Evolutionary conservation across 2,329 filamentous ascomycete species (phyloP).

Genomic region (Eutypella sp.): DNA sequence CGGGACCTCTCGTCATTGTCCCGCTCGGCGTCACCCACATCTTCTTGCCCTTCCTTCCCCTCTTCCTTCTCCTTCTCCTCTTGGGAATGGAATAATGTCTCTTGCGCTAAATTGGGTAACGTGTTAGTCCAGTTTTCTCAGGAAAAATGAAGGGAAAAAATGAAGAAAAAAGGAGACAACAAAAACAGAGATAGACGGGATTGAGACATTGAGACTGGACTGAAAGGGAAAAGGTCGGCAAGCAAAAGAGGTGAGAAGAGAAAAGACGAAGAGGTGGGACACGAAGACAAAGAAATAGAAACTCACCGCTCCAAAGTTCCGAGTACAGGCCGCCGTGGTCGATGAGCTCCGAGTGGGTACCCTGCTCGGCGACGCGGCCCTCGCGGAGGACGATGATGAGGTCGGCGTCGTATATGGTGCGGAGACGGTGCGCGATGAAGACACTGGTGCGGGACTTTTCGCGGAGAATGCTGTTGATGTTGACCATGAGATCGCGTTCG

Average conservation of each 20-base stretch:
- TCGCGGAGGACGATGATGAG: conserved; percentile 86
- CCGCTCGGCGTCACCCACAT: too few species aligned
- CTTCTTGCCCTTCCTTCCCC: too few species aligned
- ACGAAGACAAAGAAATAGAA: not conserved
- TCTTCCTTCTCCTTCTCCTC: too few species aligned
- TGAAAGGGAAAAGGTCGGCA: not conserved
- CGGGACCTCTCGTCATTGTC: too few species aligned
- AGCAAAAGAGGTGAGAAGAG: too few species aligned
- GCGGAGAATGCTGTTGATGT: conserved; percentile 87
- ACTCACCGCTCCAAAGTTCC: conserved; percentile 83
- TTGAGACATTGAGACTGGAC: not conserved
- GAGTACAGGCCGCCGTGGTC: conserved; percentile 76
- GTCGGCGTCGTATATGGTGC: conserved; percentile 91
- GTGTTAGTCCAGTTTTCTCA: not conserved
- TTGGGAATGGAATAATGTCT: too few species aligned
- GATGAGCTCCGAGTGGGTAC: conserved; percentile 80
- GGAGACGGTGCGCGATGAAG: conserved; percentile 86
- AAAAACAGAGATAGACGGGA: too few species aligned
- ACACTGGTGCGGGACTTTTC: conserved; percentile 88
- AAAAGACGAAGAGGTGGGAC: not conserved
- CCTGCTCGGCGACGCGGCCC: conserved; percentile 80
- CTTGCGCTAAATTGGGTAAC: too few species aligned
- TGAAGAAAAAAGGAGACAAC: too few species aligned
- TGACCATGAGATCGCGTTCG: conserved; percentile 81
- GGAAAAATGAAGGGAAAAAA: not conserved